A percentile compares a stretch with the other conserved stretches of the same genome.
phyloP scores from a whole-genome alignment of 2,329 filamentous ascomycete genomes.

The Ophiostoma sp. region DNA sequence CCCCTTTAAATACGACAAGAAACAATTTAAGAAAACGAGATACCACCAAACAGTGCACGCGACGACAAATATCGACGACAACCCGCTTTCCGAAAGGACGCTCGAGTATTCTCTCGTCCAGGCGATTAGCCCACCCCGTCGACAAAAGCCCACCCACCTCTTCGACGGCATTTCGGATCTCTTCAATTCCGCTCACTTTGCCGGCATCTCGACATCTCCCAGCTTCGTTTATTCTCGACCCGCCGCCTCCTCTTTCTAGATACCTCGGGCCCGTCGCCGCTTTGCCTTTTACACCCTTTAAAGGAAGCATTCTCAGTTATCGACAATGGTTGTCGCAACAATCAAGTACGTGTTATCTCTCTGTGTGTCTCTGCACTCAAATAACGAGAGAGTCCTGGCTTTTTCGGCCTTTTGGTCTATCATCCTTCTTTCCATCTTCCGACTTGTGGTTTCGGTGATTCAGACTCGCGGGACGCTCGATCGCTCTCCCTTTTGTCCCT shows the following conservation, averaged over 20 bases:
- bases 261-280: neutral
- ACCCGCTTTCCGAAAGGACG: neutral
- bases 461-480: neutral
- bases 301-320: constrained; percentile 34
- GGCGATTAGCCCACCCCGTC: neutral
- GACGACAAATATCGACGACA: constrained; percentile 9
- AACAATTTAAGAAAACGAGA: neutral
- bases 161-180: neutral
- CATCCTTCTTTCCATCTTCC: neutral
- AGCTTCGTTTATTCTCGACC: neutral
- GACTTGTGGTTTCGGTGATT: neutral
- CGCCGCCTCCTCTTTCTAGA: neutral
- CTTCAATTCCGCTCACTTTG: neutral
- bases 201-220: constrained; percentile 2
- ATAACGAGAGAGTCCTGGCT: neutral
- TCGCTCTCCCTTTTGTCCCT: neutral
- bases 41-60: constrained; percentile 14
- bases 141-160: neutral
- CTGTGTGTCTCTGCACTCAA: neutral
- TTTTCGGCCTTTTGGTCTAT: neutral
- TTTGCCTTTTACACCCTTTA: neutral
- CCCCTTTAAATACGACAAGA: constrained; percentile 12
- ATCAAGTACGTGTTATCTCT: constrained; percentile 56
- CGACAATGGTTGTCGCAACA: constrained; percentile 63
- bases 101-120: constrained; percentile 4